Conservation (phyloP, 2,329 filamentous ascomycete species). For the Pseudophaeomoniella oleicola region DNA sequence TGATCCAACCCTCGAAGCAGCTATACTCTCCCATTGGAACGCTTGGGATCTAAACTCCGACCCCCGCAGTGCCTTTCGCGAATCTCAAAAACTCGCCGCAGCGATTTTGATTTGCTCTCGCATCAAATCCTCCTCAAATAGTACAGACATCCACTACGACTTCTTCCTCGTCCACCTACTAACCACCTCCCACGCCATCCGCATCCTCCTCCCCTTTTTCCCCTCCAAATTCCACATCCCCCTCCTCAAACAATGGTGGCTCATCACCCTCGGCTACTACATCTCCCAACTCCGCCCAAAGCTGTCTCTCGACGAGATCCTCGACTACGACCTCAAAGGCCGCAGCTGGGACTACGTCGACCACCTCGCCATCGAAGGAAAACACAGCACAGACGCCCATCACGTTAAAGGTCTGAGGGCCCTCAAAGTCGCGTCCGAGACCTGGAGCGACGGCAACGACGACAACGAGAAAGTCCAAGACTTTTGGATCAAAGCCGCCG, state of each 20-base stretch:
- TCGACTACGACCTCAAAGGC: conserved; percentile 42
- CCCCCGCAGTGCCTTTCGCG: conserved; percentile 58
- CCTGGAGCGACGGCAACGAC: conserved; percentile 28
- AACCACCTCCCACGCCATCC: conserved; percentile 73
- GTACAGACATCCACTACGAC: conserved; percentile 40
- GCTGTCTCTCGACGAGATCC: conserved; percentile 52
- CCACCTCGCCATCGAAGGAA: conserved; percentile 53
- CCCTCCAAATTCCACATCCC: conserved; percentile 57
- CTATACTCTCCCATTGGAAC: conserved; percentile 77
- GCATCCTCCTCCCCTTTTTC: conserved; percentile 68
- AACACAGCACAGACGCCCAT: conserved; percentile 59
- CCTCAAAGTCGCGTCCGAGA: conserved; percentile 46
- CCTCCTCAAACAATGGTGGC: conserved; percentile 78
- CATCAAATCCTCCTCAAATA: conserved; percentile 16
- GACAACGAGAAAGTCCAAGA: too few relatives aligned
- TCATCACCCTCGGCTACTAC: conserved; percentile 66
- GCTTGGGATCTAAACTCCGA: conserved; percentile 57
- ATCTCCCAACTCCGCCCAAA: conserved; percentile 59
- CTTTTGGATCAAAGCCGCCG: conserved; percentile 34
- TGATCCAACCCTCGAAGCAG: conserved; percentile 45
- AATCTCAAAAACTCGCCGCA: conserved; percentile 45
- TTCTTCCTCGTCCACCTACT: conserved; percentile 73
- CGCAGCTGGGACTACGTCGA: conserved; percentile 67
- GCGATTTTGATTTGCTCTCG: conserved; percentile 20
- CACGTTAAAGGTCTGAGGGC: conserved; percentile 73